These are phyloP conservation scores for Malus hybrid DNA, from an alignment of 331 rosid species.

Conservation along the genomic window DNA sequence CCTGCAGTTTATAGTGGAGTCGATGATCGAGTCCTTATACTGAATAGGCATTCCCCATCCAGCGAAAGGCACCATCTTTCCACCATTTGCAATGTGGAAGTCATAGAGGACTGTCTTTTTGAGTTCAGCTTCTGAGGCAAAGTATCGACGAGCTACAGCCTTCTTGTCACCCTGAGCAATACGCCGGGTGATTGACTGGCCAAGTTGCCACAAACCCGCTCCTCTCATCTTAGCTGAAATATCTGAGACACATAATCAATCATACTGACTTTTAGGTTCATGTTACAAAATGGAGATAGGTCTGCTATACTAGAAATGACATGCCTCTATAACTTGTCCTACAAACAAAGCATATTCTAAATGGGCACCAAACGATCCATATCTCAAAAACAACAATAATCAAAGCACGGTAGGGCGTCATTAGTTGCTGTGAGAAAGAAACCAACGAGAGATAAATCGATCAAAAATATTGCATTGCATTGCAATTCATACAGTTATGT, in stretches of 20 bases:
- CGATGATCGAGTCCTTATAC: constrained; percentile 92
- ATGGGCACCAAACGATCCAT: not conserved
- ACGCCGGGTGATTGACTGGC: constrained; percentile 82
- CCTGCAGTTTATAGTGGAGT: constrained; percentile 82
- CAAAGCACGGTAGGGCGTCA: not conserved
- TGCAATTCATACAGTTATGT: constrained; percentile 2
- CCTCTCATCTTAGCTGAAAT: constrained; percentile 54
- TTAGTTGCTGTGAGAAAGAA: not conserved
- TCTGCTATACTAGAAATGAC: not conserved
- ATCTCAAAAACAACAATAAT: not conserved
- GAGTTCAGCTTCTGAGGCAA: constrained; percentile 70
- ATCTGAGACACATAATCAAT: constrained; percentile 12
- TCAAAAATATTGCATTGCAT: not conserved
- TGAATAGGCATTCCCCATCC: constrained; percentile 99
- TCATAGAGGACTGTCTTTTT: constrained; percentile 82
- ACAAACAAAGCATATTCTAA: not conserved
- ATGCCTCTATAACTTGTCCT: not conserved
- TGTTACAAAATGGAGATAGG: not conserved
- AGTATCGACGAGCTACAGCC: constrained; percentile 59
- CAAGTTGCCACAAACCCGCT: constrained; percentile 78
- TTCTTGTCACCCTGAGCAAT: constrained; percentile 77
- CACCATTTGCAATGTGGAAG: constrained; percentile 86
- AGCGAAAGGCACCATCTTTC: constrained; percentile 99
- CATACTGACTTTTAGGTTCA: not conserved
- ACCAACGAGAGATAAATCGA: not conserved